phyloP scores from a whole-genome alignment of 1,139 yeast species.

The Blastobotrys ciferrii region DNA sequence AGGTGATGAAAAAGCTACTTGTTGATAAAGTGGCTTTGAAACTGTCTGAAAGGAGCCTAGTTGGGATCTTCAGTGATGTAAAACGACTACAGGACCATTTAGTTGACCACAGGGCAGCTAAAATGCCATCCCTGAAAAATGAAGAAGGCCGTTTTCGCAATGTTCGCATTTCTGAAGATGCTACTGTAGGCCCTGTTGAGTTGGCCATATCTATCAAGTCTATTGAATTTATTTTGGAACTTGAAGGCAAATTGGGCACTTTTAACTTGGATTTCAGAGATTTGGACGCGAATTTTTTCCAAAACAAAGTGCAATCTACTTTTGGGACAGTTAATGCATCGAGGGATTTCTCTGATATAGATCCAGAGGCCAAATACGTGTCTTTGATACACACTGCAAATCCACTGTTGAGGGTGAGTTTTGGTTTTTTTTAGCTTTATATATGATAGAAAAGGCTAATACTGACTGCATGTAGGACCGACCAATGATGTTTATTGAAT shows the following conservation, averaged over 20 bases:
- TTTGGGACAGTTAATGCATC: constrained; percentile 22
- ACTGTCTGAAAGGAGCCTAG: constrained; percentile 8
- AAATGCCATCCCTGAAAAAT: neutral
- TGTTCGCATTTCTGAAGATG: neutral
- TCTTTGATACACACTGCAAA: constrained; percentile 27
- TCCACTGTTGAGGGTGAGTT: constrained; percentile 25
- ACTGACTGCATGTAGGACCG: constrained; percentile 13
- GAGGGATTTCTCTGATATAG: constrained; percentile 25
- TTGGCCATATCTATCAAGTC: constrained; percentile 9
- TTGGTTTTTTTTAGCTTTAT: neutral
- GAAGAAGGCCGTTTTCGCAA: neutral
- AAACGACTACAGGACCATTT: neutral
- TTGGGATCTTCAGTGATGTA: neutral
- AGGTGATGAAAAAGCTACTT: constrained; percentile 11
- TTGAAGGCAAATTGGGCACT: constrained; percentile 21
- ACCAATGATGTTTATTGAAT: constrained; percentile 26
- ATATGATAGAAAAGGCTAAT: constrained; percentile 6
- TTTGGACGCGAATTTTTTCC: constrained; percentile 22
- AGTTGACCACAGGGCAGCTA: neutral
- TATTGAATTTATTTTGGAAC: constrained; percentile 13
- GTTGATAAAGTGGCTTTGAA: constrained; percentile 13
- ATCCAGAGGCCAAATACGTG: constrained; percentile 20
- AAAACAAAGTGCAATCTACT: constrained; percentile 16
- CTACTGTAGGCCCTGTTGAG: neutral
- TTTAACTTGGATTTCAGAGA: constrained; percentile 33